These are phyloP conservation scores for Saturnispora gosingensis DNA, from an alignment of 805 yeast genomes.

Conservation along the genomic window DNA sequence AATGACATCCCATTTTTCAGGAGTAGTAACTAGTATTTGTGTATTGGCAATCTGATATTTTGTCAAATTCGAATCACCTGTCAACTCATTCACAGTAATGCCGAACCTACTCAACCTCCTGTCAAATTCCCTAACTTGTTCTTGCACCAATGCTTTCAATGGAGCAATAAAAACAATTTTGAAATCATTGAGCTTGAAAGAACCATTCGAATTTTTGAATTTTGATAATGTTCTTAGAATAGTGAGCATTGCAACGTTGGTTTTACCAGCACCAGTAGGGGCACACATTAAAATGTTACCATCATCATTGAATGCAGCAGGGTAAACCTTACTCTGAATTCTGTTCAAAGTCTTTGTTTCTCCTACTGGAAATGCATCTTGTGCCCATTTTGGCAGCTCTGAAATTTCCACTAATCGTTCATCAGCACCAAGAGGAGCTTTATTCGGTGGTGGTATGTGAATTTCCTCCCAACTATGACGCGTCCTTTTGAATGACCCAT, in stretches of 20 bases:
- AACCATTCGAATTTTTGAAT: conserved; percentile 37
- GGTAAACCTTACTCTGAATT: conserved; percentile 76
- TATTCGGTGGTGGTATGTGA: conserved; percentile 78
- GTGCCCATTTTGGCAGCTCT: conserved; percentile 77
- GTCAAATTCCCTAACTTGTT: conserved; percentile 80
- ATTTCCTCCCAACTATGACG: conserved; percentile 77
- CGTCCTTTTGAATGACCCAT: conserved; percentile 71
- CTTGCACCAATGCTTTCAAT: conserved; percentile 88
- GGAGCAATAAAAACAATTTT: conserved; percentile 90
- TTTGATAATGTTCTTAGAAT: conserved; percentile 54
- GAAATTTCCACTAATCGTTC: conserved; percentile 46
- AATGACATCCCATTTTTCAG: conserved; percentile 96
- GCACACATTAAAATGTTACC: conserved; percentile 81
- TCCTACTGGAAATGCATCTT: conserved; percentile 55
- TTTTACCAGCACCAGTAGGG: conserved; percentile 98
- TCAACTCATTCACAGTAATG: conserved; percentile 69
- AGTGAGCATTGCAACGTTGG: conserved; percentile 89
- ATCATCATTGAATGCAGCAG: conserved; percentile 65
- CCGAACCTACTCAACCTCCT: conserved; percentile 59
- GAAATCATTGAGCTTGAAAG: conserved; percentile 45
- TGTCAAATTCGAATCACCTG: conserved; percentile 80
- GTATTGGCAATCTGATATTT: conserved; percentile 68
- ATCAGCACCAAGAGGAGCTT: conserved; percentile 24
- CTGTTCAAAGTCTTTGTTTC: conserved; percentile 65
- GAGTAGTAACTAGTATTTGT: conserved; percentile 84